Base-by-base conservation (phyloP, 306 rosid genomes). In the Heteromeles arbutifolia region DNA sequence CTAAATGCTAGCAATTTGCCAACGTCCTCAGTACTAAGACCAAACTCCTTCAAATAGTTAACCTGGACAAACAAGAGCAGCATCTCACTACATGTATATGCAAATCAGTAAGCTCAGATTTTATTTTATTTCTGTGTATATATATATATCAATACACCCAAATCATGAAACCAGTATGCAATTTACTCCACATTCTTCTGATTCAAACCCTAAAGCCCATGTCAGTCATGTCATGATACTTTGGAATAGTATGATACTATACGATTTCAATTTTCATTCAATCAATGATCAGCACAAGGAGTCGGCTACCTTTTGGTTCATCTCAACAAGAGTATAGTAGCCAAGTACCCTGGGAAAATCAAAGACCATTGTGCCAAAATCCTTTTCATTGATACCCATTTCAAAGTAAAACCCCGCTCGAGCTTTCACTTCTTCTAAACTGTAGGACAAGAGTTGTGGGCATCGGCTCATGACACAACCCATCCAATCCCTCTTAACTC, bases 331-430 rank as follows among this genome's bases (percentile, higher is more conserved):
- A 69, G 88, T 70, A 77, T 77, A 88, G 85, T 74, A 76, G 69
- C 97, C 97, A 45, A 94, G 95, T 66, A 74, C 87, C 84, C 81
- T 86, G 19, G 98, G 96, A 83, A 65, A 94, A 78, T 91, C 97
- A 74, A 94, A 94, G 70, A 88, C 98, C 98, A 94, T 94, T n/a
- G 98, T 94, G 73, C 98, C 98, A 73, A 94, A 94, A 83, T 94
- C 98, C 59, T 86, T 90, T 65, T 82, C 86, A 74, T 87, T 86
- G 77, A 94, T 82, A 32, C 97, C 91, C 96, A 91, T 86, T 70
- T 88, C 90, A 31, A 85, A 70, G 86, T 78, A 94, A 77, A 91
- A 87, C 70, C 80, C 84, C 25, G 83, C 93, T 43, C 93, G 96
- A 63, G 72, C 74, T 78, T 76, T 78, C 76, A 94, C 78, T 86